Percentiles rank a stretch among this genome's conserved stretches.
Conservation (phyloP, 2,329 filamentous ascomycete species). For the Penicillium sp. region DNA sequence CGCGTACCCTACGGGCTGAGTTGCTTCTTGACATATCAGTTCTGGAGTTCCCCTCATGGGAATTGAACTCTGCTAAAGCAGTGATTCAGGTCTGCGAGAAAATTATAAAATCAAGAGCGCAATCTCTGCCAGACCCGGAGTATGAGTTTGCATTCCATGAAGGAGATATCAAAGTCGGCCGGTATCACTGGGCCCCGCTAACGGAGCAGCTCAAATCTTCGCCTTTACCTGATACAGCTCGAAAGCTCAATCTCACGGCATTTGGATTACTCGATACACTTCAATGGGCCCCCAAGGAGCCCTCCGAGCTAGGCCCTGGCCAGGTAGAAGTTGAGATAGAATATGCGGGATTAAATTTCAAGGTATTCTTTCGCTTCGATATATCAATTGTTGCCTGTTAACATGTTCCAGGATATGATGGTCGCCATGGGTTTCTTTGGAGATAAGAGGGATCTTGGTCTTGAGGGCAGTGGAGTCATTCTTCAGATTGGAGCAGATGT, state of each 20-base stretch:
- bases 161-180: slow-evolving; percentile 10
- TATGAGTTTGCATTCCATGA: slow-evolving; percentile 11
- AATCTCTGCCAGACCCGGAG: slow-evolving; percentile 2
- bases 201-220: slow-evolving; percentile 1
- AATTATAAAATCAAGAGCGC: not conserved
- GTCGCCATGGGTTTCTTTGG: slow-evolving; percentile 35
- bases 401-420: slow-evolving; percentile 16
- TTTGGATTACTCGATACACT: slow-evolving; percentile 14
- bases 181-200: slow-evolving; percentile 13
- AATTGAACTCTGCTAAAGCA: not conserved
- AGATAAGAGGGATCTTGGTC: slow-evolving; percentile 24
- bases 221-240: not conserved
- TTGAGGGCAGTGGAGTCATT: slow-evolving; percentile 37
- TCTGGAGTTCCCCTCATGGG: slow-evolving; percentile 11
- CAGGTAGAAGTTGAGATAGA: slow-evolving; percentile 17
- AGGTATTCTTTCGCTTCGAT: not conserved
- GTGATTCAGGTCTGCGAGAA: slow-evolving; percentile 5
- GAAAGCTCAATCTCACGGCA: slow-evolving; percentile 3
- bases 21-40: slow-evolving; percentile 7
- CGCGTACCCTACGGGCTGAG: slow-evolving; percentile 12
- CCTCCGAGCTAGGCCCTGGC: not conserved
- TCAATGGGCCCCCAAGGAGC: not conserved
- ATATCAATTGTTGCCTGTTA: not conserved
- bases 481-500: slow-evolving; percentile 29
- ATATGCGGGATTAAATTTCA: slow-evolving; percentile 16